phyloP scores from a whole-genome alignment of 306 rosid genomes.

The Castanospermum australe region DNA sequence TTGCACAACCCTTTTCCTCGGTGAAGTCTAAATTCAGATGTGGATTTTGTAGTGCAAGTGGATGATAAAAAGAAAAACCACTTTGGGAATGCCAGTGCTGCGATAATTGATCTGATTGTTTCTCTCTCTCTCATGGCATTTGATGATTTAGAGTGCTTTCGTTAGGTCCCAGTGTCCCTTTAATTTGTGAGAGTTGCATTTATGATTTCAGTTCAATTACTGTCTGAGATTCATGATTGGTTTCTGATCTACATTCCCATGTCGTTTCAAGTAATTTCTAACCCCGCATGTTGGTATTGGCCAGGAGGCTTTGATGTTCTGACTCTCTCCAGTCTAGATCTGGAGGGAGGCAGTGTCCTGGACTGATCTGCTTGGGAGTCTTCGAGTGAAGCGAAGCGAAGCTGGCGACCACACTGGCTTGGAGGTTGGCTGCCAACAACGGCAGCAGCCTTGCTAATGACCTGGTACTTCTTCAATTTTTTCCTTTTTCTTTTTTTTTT shows the following conservation, averaged over 20 bases:
- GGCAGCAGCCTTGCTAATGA: conserved; percentile 82
- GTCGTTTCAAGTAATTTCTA: not conserved
- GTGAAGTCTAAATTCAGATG: conserved; percentile 3
- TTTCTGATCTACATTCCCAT: conserved; percentile 34
- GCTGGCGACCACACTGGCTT: conserved; percentile 75
- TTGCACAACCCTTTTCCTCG: too few relatives aligned
- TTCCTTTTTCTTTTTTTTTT: not conserved
- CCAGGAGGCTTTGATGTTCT: conserved; percentile 63
- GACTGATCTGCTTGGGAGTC: conserved; percentile 31
- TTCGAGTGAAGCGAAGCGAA: conserved; percentile 36
- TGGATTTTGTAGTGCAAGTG: not conserved
- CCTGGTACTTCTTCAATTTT: conserved; percentile 49
- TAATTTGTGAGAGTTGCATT: not conserved
- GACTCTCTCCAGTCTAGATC: conserved; percentile 60
- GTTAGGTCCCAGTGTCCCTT: not conserved
- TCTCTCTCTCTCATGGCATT: not conserved
- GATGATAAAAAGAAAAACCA: not conserved
- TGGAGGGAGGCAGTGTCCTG: conserved; percentile 49
- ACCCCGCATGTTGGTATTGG: not conserved
- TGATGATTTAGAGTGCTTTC: not conserved
- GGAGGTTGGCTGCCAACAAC: conserved; percentile 82
- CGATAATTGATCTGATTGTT: not conserved
- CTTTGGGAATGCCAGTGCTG: not conserved
- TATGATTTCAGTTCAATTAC: not conserved
- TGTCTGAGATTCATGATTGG: not conserved